Conservation (phyloP, 768 basidiomycete species). For the Mycena vulgaris region DNA sequence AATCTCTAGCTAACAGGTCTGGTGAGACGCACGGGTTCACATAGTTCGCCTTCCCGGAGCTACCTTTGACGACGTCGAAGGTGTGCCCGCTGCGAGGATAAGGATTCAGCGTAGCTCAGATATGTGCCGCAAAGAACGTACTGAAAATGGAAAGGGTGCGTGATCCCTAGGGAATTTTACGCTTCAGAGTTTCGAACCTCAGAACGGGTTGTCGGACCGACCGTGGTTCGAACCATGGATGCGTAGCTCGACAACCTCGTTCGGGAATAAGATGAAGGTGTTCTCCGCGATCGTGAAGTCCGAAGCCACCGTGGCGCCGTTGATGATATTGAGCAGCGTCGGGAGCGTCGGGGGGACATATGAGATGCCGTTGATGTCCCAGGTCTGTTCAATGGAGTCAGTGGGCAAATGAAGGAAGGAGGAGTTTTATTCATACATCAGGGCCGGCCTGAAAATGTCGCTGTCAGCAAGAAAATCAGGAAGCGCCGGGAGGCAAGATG, state of each 20-base stretch:
- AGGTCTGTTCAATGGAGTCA: slow-evolving; percentile 18
- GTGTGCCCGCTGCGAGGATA: slow-evolving; percentile 47
- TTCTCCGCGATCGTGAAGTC: slow-evolving; percentile 53
- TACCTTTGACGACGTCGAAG: slow-evolving; percentile 44
- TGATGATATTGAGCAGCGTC: slow-evolving; percentile 50
- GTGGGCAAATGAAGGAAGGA: not conserved
- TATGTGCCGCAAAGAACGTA: not conserved
- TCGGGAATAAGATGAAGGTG: slow-evolving; percentile 55
- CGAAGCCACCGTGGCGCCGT: slow-evolving; percentile 46
- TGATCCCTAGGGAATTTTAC: not conserved
- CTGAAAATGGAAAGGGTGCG: not conserved
- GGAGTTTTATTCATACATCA: slow-evolving; percentile 5
- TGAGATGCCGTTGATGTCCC: slow-evolving; percentile 52
- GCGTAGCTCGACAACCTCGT: slow-evolving; percentile 50
- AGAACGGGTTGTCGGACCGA: not conserved
- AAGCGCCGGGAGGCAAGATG: not conserved
- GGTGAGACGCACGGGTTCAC: slow-evolving; percentile 36
- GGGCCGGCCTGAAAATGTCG: slow-evolving; percentile 12
- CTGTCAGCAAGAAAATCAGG: not conserved
- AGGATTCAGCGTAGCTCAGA: not conserved
- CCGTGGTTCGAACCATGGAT: slow-evolving; percentile 46
- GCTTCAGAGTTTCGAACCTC: not conserved
- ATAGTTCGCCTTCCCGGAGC: slow-evolving; percentile 38
- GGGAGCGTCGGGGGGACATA: slow-evolving; percentile 39
- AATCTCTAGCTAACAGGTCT: not conserved